Conservation (phyloP, 2,329 filamentous ascomycete genomes). For the Hypoxylon sp. region DNA sequence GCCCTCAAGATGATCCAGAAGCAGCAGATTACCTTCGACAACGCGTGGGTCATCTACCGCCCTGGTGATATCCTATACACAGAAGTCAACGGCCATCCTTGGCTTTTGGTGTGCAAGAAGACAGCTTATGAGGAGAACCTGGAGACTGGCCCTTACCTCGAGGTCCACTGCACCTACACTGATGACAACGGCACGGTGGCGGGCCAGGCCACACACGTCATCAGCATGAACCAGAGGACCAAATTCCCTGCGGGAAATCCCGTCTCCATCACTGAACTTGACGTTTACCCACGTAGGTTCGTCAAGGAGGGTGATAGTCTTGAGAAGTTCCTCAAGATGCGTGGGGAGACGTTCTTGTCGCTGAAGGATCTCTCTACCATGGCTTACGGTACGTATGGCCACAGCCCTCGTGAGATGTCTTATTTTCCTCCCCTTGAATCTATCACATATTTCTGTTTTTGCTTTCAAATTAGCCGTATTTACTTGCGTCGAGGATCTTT, state of each 20-base stretch:
- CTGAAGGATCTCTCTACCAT: conserved; percentile 42
- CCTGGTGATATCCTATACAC: conserved; percentile 50
- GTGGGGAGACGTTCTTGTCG: conserved; percentile 49
- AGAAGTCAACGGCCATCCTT: conserved; percentile 47
- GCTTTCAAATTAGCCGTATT: not conserved
- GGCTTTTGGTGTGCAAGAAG: conserved; percentile 50
- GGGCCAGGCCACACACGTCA: conserved; percentile 40
- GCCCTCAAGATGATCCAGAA: conserved; percentile 49
- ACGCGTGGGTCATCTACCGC: conserved; percentile 51
- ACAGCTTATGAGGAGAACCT: conserved; percentile 48
- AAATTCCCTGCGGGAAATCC: conserved; percentile 49
- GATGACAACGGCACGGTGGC: conserved; percentile 45
- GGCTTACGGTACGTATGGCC: conserved; percentile 45
- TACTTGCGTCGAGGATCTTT: not conserved
- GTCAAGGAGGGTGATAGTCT: conserved; percentile 43
- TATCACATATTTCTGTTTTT: not conserved
- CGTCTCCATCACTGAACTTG: conserved; percentile 47
- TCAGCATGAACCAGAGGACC: conserved; percentile 44
- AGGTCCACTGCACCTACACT: conserved; percentile 49
- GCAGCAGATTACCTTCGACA: conserved; percentile 48
- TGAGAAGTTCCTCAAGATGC: conserved; percentile 38
- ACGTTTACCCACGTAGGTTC: conserved; percentile 47
- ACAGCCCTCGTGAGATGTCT: not conserved
- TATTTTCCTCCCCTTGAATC: not conserved
- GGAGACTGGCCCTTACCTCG: conserved; percentile 45